Percentiles rank a stretch among this genome's conserved stretches.
Evolutionary conservation across 441 rosid genomes (phyloP).

Genomic region (Gossypium schwendimanii): DNA sequence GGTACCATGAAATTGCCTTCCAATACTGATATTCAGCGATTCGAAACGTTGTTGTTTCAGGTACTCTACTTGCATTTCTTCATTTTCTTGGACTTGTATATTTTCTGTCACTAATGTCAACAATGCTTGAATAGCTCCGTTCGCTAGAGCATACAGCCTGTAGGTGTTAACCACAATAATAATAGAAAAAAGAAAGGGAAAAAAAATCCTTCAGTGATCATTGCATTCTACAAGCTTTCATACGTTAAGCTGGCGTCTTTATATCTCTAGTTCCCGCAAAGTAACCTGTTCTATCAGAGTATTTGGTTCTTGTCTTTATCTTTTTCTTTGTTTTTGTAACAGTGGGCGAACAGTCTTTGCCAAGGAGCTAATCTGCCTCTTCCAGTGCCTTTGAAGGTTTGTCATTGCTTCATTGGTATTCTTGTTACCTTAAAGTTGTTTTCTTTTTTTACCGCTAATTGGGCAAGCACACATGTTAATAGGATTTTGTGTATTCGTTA

Average conservation of each 20-base stretch:
- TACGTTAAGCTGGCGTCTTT: neutral
- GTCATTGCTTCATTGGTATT: slow-evolving; percentile 8
- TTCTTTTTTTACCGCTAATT: neutral
- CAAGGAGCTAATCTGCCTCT: slow-evolving; percentile 90
- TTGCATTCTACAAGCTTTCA: neutral
- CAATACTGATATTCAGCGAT: slow-evolving; percentile 53
- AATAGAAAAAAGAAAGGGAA: too few relatives aligned
- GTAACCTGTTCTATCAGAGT: neutral
- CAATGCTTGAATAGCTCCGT: neutral
- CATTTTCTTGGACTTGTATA: neutral
- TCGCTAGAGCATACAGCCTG: neutral
- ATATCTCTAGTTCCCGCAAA: neutral
- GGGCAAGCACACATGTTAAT: neutral
- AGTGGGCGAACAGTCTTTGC: slow-evolving; percentile 89
- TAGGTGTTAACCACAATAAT: too few relatives aligned
- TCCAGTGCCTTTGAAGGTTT: slow-evolving; percentile 72
- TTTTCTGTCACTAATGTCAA: neutral
- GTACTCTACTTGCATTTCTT: slow-evolving; percentile 13
- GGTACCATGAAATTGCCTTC: slow-evolving; percentile 79
- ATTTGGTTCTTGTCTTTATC: neutral
- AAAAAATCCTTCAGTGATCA: too few relatives aligned
- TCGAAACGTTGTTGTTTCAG: slow-evolving; percentile 73
- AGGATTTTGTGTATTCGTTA: neutral
- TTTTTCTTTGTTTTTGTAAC: slow-evolving; percentile 9
- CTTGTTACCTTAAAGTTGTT: neutral